These are phyloP conservation scores for Calophaca sinica DNA, from an alignment of 306 rosid species.

Conservation along the genomic window DNA sequence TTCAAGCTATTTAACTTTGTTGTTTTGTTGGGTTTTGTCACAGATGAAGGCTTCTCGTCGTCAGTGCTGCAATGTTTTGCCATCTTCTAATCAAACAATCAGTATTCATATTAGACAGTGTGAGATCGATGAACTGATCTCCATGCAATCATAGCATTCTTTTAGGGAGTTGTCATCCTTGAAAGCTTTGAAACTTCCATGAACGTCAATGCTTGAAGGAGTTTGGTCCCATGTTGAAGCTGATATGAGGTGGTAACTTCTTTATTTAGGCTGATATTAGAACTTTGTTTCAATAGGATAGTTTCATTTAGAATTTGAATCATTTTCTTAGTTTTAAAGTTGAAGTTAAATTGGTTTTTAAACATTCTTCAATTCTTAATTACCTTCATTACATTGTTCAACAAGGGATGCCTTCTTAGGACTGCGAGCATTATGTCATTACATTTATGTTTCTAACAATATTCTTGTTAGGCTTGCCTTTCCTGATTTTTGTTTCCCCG, in stretches of 20 bases:
- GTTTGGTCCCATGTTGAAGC: constrained; percentile 34
- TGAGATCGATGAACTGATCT: constrained; percentile 62
- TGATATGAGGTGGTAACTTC: constrained; percentile 40
- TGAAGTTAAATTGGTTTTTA: constrained; percentile 16
- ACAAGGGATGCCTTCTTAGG: background rate
- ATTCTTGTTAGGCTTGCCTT: background rate
- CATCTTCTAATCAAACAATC: constrained; percentile 54
- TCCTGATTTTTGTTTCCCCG: constrained; percentile 27
- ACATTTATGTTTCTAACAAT: constrained; percentile 13
- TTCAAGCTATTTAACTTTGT: constrained; percentile 35
- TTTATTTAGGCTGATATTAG: constrained; percentile 25
- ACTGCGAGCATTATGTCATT: background rate
- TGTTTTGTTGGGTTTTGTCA: constrained; percentile 35
- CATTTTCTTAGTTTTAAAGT: background rate
- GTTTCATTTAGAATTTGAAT: constrained; percentile 3
- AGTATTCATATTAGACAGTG: constrained; percentile 65
- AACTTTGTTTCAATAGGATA: constrained; percentile 17
- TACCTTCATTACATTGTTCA: background rate
- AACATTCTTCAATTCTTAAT: background rate
- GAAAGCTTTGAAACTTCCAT: constrained; percentile 9
- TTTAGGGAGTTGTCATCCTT: constrained; percentile 37
- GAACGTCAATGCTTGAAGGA: constrained; percentile 38
- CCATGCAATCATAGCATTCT: constrained; percentile 62
- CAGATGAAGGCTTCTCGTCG: constrained; percentile 90
- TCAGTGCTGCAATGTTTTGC: constrained; percentile 69